These are phyloP conservation scores for Penicillium verrucosum DNA, from an alignment of 2,329 filamentous ascomycete genomes.

Conservation along the genomic window DNA sequence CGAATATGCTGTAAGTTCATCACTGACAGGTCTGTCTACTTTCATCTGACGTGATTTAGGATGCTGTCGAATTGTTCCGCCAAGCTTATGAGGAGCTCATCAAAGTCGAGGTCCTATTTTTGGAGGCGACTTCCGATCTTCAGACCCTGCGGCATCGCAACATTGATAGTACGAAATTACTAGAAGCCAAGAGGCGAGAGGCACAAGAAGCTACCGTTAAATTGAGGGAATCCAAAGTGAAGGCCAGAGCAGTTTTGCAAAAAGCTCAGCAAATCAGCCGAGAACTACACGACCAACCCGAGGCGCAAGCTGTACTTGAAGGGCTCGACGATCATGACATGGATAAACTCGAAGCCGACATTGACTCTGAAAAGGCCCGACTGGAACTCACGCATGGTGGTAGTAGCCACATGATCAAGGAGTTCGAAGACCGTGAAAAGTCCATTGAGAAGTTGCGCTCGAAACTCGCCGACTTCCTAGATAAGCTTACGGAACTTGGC, in stretches of 20 bases:
- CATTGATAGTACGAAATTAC: constrained; percentile 51
- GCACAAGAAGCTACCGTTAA: constrained; percentile 34
- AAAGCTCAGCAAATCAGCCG: constrained; percentile 17
- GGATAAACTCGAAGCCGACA: constrained; percentile 68
- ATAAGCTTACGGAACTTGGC: constrained; percentile 55
- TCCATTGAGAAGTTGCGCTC: constrained; percentile 65
- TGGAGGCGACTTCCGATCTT: constrained; percentile 82
- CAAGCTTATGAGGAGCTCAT: constrained; percentile 61
- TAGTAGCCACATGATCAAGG: constrained; percentile 69
- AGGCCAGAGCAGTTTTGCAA: constrained; percentile 17
- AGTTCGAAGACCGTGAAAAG: constrained; percentile 70
- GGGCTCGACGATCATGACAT: constrained; percentile 52
- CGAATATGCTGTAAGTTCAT: constrained; percentile 51
- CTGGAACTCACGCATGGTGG: constrained; percentile 77
- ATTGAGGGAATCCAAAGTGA: constrained; percentile 31
- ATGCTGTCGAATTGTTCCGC: constrained; percentile 61
- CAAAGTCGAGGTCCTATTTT: constrained; percentile 65
- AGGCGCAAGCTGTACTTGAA: constrained; percentile 39
- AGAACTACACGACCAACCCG: constrained; percentile 18
- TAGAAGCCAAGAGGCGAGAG: constrained; percentile 44
- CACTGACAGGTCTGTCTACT: background rate
- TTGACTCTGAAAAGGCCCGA: constrained; percentile 69
- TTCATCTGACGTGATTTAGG: constrained; percentile 34
- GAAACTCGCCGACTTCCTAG: constrained; percentile 56
- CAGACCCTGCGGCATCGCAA: constrained; percentile 66